Conservation (phyloP, 352 stramenopile genomes). For the Globisporangium canariense region DNA sequence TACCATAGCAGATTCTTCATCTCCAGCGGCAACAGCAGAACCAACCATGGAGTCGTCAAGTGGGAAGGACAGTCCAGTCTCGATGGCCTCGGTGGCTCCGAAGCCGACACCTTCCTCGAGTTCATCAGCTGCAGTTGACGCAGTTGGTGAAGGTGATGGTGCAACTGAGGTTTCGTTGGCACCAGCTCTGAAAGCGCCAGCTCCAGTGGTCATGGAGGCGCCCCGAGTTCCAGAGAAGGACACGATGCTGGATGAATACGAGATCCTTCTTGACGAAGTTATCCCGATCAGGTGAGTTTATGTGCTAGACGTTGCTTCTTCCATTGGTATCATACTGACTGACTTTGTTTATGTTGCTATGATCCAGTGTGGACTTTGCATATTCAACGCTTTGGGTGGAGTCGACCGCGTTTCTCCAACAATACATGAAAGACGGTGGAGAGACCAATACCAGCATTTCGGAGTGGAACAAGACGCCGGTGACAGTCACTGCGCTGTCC, state of each 20-base stretch:
- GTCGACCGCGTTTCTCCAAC: constrained; percentile 41
- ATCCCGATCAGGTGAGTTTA: constrained; percentile 55
- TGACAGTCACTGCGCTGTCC: constrained; percentile 50
- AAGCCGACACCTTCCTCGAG: not conserved
- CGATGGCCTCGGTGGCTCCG: constrained; percentile 18
- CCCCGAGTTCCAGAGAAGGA: constrained; percentile 40
- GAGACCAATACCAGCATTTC: constrained; percentile 61
- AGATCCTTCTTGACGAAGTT: constrained; percentile 71
- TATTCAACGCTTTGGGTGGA: constrained; percentile 62
- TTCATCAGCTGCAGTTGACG: not conserved
- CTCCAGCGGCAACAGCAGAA: not conserved
- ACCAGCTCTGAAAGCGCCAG: constrained; percentile 11
- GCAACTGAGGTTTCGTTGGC: not conserved
- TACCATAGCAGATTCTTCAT: not conserved
- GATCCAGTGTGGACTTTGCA: constrained; percentile 56
- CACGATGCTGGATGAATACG: constrained; percentile 56
- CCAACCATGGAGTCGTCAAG: constrained; percentile 1
- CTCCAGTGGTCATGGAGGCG: not conserved
- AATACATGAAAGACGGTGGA: constrained; percentile 40
- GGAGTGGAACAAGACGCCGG: constrained; percentile 39
- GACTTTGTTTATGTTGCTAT: not conserved
- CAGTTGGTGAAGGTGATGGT: not conserved
- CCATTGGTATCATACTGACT: not conserved
- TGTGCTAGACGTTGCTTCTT: not conserved
- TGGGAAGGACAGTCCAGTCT: constrained; percentile 20